Conservation (phyloP, 2,329 filamentous ascomycete species). For the Colletotrichum sp. region DNA sequence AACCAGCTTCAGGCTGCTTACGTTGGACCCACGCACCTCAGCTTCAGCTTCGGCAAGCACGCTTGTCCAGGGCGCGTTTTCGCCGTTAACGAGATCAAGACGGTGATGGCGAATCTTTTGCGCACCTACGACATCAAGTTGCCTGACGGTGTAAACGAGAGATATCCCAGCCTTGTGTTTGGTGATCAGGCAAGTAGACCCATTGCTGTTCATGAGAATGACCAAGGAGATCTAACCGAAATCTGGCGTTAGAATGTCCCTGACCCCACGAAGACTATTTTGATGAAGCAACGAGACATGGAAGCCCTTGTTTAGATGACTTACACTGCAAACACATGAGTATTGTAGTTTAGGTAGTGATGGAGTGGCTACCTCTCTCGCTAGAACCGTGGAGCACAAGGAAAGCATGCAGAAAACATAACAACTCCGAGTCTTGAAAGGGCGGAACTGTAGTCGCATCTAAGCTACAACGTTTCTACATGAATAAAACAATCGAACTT, state of each 20-base stretch:
- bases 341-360: not conserved
- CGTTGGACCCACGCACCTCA: conserved; percentile 21
- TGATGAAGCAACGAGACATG: not conserved
- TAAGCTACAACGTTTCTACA: not conserved
- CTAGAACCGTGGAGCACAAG: not conserved
- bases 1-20: conserved; percentile 43
- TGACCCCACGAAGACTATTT: not conserved
- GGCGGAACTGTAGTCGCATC: not conserved
- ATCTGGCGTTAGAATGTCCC: not conserved
- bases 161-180: not conserved
- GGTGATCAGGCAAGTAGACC: not conserved
- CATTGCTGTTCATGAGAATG: rapidly evolving
- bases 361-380: rapidly evolving
- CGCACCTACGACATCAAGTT: conserved; percentile 10
- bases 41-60: conserved; percentile 18
- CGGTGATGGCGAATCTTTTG: not conserved
- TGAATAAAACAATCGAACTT: not conserved
- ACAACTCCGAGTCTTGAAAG: not conserved
- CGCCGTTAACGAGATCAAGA: conserved; percentile 18
- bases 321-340: not conserved
- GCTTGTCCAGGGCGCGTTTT: conserved; percentile 12
- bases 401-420: not conserved
- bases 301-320: not conserved
- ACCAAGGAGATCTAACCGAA: not conserved
- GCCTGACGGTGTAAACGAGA: not conserved